Evolutionary conservation across 2,329 filamentous ascomycete species (phyloP).

Genomic region (Phyllosticta capitalensis): DNA sequence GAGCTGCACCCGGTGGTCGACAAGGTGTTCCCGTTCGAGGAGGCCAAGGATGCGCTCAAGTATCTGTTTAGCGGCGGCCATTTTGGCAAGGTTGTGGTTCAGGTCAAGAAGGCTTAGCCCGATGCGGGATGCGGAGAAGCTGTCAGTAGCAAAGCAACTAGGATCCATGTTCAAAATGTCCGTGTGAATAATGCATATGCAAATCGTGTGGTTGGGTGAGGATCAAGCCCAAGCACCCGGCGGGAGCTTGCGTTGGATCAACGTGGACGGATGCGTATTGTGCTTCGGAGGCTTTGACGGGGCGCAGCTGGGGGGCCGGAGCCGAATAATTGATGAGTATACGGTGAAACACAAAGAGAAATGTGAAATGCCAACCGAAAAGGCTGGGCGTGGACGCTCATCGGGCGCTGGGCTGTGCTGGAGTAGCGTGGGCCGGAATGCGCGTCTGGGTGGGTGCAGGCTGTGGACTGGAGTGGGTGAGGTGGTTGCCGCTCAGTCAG

Average conservation of each 20-base stretch:
- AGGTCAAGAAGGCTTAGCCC: constrained; percentile 18
- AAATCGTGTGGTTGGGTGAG: neutral
- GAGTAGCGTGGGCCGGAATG: neutral
- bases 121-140: neutral
- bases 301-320: neutral
- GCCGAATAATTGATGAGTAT: neutral
- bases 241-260: neutral
- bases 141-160: neutral
- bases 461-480: neutral
- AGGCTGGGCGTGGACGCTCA: neutral
- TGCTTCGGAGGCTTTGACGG: neutral
- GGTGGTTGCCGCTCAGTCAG: neutral
- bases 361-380: neutral
- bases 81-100: constrained; percentile 32
- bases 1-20: constrained; percentile 34
- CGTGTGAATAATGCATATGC: neutral
- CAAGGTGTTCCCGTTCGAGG: constrained; percentile 28
- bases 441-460: neutral
- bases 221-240: neutral
- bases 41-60: constrained; percentile 22
- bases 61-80: constrained; percentile 27
- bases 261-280: neutral
- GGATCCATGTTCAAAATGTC: neutral
- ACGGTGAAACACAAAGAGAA: neutral
- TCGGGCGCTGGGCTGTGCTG: neutral